Percentiles rank a stretch among this genome's conserved stretches.
These are phyloP conservation scores for Teratosphaeriaceae sp. DNA, from an alignment of 2,329 filamentous ascomycete genomes.

Conservation along the genomic window DNA sequence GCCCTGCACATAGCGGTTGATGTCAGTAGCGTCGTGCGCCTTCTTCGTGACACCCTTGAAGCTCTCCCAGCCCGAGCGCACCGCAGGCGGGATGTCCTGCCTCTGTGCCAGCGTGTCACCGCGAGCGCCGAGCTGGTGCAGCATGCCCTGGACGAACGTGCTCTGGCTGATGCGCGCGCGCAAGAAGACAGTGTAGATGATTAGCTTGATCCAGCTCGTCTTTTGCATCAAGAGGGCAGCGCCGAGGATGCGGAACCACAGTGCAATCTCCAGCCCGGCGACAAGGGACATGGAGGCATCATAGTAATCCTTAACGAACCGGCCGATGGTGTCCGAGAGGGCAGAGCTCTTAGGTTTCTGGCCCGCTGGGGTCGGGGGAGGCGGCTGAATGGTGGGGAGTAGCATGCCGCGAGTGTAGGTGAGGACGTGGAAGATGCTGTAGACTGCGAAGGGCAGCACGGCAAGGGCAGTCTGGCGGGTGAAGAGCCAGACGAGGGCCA, in stretches of 20 bases:
- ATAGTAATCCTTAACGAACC: constrained; percentile 97
- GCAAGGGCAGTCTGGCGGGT: constrained; percentile 83
- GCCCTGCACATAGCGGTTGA: constrained; percentile 63
- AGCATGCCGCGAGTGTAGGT: constrained; percentile 94
- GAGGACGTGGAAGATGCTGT: constrained; percentile 96
- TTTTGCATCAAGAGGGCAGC: constrained; percentile 82
- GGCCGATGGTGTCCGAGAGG: constrained; percentile 74
- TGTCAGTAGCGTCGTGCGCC: constrained; percentile 72
- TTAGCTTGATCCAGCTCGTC: constrained; percentile 82
- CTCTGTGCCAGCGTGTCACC: constrained; percentile 77
- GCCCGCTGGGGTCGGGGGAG: constrained; percentile 45
- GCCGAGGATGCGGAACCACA: constrained; percentile 77
- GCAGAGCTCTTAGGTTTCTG: constrained; percentile 55
- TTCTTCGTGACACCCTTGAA: constrained; percentile 68
- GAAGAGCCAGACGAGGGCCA: constrained; percentile 94
- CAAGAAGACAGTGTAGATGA: constrained; percentile 85
- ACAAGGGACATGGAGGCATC: constrained; percentile 93
- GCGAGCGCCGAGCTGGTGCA: constrained; percentile 64
- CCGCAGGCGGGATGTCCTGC: constrained; percentile 76
- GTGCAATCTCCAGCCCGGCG: constrained; percentile 74
- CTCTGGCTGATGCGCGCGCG: constrained; percentile 86
- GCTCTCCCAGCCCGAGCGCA: constrained; percentile 71
- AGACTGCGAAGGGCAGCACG: constrained; percentile 88
- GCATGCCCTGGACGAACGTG: constrained; percentile 80
- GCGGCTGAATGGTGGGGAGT: constrained; percentile 76